Percentiles rank a stretch among this genome's conserved stretches.
Evolutionary conservation across 225 moss, liverwort and hornwort genomes (phyloP).

Genomic region (Physcomitrium patens): DNA sequence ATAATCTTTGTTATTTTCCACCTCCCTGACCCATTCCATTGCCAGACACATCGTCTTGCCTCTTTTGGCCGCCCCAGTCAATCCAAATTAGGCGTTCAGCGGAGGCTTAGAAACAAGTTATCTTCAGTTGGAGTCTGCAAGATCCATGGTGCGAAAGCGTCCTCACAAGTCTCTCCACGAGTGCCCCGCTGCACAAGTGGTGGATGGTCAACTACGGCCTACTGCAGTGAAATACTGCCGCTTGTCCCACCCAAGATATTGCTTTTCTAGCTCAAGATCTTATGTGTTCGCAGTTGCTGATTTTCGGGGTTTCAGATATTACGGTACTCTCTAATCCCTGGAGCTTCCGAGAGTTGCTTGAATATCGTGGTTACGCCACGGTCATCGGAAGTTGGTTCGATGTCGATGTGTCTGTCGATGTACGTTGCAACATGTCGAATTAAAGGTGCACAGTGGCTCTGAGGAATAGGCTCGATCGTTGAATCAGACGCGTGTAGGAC

Average conservation of each 20-base stretch:
- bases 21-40: background rate
- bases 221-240: too few species aligned
- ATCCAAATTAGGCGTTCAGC: background rate
- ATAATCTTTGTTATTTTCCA: too few species aligned
- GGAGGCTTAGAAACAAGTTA: background rate
- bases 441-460: too few species aligned
- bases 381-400: too few species aligned
- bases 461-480: too few species aligned
- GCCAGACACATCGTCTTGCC: background rate
- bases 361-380: too few species aligned
- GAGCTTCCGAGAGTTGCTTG: too few species aligned
- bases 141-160: background rate
- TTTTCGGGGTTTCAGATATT: background rate
- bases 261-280: background rate
- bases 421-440: too few species aligned
- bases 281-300: background rate
- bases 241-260: too few species aligned
- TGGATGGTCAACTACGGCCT: background rate
- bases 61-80: background rate
- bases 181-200: background rate
- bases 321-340: too few species aligned
- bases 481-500: too few species aligned
- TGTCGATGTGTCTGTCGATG: too few species aligned
- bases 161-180: background rate
- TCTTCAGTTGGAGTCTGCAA: background rate